These are phyloP conservation scores for Spathaspora sp. DNA, from an alignment of 1,139 yeast species.

Conservation along the genomic window DNA sequence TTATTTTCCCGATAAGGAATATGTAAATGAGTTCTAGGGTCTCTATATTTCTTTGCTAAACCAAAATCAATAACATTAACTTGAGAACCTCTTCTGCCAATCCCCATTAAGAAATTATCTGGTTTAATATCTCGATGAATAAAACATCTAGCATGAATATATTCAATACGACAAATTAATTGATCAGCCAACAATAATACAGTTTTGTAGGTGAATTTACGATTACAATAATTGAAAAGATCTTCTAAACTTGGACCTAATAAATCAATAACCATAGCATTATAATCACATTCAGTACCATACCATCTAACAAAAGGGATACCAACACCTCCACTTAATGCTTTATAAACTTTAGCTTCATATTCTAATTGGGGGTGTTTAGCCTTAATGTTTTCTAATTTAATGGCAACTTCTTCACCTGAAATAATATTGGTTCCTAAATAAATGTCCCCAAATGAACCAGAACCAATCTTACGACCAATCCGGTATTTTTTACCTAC, in stretches of 20 bases:
- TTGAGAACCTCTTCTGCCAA: constrained; percentile 92
- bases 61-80: constrained; percentile 97
- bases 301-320: constrained; percentile 97
- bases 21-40: constrained; percentile 92
- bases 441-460: constrained; percentile 96
- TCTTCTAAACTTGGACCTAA: constrained; percentile 96
- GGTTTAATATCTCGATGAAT: constrained; percentile 94
- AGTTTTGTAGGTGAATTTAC: constrained; percentile 91
- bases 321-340: constrained; percentile 95
- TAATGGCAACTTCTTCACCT: constrained; percentile 97
- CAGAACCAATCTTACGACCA: constrained; percentile 95
- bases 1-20: constrained; percentile 96
- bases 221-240: constrained; percentile 90
- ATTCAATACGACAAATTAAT: constrained; percentile 89
- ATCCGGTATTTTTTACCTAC: constrained; percentile 94
- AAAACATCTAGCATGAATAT: constrained; percentile 92
- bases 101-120: constrained; percentile 95
- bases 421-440: constrained; percentile 90
- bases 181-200: constrained; percentile 93
- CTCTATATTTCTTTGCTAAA: constrained; percentile 91
- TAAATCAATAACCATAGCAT: constrained; percentile 94
- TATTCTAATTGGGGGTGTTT: constrained; percentile 96
- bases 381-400: constrained; percentile 84
- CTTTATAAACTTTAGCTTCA: constrained; percentile 93
- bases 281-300: constrained; percentile 94